phyloP scores from a whole-genome alignment of 1,139 yeast genomes.

The Geotrichum aggregatum region DNA sequence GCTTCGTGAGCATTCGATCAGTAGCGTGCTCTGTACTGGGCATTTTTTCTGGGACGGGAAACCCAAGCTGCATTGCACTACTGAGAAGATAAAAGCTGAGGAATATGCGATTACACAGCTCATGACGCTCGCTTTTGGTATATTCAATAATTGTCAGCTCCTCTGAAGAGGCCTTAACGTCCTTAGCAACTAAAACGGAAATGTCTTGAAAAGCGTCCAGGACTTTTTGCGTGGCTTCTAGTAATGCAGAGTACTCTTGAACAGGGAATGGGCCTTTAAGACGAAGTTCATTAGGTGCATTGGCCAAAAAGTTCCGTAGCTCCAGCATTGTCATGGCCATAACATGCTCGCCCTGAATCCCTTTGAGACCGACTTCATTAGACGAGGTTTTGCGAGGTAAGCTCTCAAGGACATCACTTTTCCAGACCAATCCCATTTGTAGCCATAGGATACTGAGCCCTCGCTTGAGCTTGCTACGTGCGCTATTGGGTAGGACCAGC shows the following conservation, averaged over 20 bases:
- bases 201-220: conserved; percentile 73
- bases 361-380: conserved; percentile 23
- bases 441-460: conserved; percentile 72
- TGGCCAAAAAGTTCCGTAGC: conserved; percentile 56
- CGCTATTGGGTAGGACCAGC: conserved; percentile 68
- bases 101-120: conserved; percentile 67
- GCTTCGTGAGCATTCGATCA: conserved; percentile 61
- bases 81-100: conserved; percentile 74
- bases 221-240: conserved; percentile 58
- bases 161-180: conserved; percentile 50
- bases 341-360: conserved; percentile 35
- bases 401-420: conserved; percentile 49
- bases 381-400: conserved; percentile 28
- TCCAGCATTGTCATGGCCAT: conserved; percentile 56
- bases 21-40: conserved; percentile 76
- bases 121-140: conserved; percentile 57
- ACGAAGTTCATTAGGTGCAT: conserved; percentile 73
- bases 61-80: conserved; percentile 68
- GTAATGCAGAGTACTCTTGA: conserved; percentile 48
- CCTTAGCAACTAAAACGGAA: conserved; percentile 61
- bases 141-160: conserved; percentile 56
- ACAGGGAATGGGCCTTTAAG: conserved; percentile 70
- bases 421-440: conserved; percentile 79
- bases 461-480: conserved; percentile 60
- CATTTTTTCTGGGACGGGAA: conserved; percentile 71